Evolutionary conservation across 2,329 filamentous ascomycete species (phyloP).

Genomic region (Pseudogymnoascus sp.): DNA sequence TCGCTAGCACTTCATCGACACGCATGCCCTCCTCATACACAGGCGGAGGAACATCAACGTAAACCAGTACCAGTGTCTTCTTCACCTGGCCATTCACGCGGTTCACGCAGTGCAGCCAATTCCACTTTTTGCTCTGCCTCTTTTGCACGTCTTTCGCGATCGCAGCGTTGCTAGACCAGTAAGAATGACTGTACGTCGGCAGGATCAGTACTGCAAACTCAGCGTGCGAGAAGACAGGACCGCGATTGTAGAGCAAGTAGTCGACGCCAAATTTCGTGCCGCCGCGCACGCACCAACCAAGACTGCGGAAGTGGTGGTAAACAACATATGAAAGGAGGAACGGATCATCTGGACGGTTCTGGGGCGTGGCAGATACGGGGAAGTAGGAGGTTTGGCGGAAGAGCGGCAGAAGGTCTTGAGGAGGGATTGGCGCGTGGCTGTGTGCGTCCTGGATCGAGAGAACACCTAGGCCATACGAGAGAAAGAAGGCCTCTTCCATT

Average conservation of each 20-base stretch:
- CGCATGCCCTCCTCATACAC: constrained; percentile 42
- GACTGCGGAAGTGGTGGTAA: constrained; percentile 91
- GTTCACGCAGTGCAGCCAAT: constrained; percentile 83
- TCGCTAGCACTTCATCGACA: constrained; percentile 54
- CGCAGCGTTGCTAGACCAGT: constrained; percentile 53
- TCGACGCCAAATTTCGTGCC: constrained; percentile 94
- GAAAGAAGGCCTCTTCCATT: constrained; percentile 85
- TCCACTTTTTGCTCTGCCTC: constrained; percentile 54
- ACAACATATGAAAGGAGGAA: constrained; percentile 83
- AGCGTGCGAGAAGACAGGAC: constrained; percentile 89
- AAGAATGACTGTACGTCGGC: constrained; percentile 68
- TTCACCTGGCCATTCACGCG: constrained; percentile 82
- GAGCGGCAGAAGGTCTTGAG: constrained; percentile 53
- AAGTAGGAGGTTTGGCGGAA: constrained; percentile 66
- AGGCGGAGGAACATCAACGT: constrained; percentile 81
- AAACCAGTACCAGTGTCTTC: constrained; percentile 83
- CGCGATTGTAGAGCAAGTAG: constrained; percentile 87
- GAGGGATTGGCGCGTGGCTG: constrained; percentile 40
- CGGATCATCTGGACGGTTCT: constrained; percentile 60
- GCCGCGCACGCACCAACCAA: constrained; percentile 88
- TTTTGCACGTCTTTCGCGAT: constrained; percentile 44
- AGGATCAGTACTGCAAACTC: constrained; percentile 84
- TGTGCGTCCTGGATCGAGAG: constrained; percentile 53
- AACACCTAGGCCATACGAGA: constrained; percentile 71
- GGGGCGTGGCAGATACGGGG: constrained; percentile 41